Evolutionary conservation across 163 green algal species (phyloP).

Genomic region (Smithsoniella earleae): DNA sequence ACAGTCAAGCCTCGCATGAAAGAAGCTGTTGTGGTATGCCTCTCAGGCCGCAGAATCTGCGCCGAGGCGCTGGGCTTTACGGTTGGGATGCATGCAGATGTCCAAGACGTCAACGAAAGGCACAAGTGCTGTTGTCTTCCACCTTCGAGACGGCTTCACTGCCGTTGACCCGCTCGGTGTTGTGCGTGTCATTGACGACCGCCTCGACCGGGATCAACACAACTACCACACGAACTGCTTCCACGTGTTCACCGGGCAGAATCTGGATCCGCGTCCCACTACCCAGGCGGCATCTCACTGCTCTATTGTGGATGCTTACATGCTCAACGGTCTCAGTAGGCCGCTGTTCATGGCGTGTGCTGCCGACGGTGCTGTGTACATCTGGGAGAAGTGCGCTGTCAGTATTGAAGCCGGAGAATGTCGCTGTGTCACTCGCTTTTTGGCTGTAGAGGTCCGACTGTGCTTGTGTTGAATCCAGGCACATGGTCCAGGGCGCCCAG

Average conservation of each 20-base stretch:
- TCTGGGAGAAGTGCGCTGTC: conserved; percentile 29
- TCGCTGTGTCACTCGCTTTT: no score
- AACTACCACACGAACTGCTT: conserved; percentile 25
- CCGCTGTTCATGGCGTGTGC: conserved; percentile 18
- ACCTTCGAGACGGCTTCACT: conserved; percentile 4
- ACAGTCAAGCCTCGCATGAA: conserved; percentile 5
- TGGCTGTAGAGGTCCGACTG: no score
- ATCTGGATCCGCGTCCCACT: conserved; percentile 12
- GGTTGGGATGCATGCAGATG: background rate
- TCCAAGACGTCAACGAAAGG: conserved; percentile 14
- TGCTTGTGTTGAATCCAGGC: conserved; percentile 15
- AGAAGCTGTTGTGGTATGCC: background rate
- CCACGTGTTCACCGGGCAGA: conserved; percentile 19
- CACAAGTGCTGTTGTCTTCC: conserved; percentile 11
- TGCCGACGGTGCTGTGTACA: conserved; percentile 25
- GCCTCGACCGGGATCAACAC: conserved; percentile 6
- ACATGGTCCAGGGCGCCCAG: background rate
- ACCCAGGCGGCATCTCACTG: background rate
- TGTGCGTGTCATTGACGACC: conserved; percentile 9
- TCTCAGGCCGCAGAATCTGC: no score
- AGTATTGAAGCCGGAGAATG: no score
- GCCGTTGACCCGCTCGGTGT: conserved; percentile 13
- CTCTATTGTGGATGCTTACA: conserved; percentile 28
- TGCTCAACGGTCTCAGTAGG: conserved; percentile 14
- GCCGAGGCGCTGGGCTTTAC: no score